Percentiles rank a stretch among this genome's conserved stretches.
Evolutionary conservation across 2,329 filamentous ascomycete species (phyloP).

Genomic region (Colletotrichum sp.): DNA sequence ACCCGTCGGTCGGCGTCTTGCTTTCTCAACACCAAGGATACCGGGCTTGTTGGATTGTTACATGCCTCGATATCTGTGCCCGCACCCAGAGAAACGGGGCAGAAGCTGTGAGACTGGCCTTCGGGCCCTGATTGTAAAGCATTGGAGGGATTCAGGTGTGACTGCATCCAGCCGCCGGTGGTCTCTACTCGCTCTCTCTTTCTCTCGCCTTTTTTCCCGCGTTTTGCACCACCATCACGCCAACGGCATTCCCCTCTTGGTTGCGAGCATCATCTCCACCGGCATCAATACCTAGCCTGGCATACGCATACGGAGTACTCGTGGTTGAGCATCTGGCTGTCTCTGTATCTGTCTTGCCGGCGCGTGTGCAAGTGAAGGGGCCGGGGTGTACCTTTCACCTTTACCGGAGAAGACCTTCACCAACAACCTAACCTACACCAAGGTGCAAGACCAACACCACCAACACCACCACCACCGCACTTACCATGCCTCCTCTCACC

Average conservation of each 20-base stretch:
- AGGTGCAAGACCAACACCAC: neutral
- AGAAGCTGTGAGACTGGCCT: neutral
- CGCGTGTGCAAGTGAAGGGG: neutral
- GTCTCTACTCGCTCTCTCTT: neutral
- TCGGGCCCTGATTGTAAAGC: neutral
- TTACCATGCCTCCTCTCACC: neutral
- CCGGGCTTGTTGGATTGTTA: neutral
- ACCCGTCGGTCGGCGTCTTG: neutral
- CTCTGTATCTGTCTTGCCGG: neutral
- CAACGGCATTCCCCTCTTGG: neutral
- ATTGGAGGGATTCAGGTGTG: neutral
- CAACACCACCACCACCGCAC: neutral
- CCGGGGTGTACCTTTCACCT: neutral
- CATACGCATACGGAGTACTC: neutral
- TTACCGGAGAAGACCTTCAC: neutral
- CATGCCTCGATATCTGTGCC: neutral
- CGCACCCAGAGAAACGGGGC: neutral
- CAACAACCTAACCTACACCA: neutral
- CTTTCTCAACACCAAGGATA: neutral
- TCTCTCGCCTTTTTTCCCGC: neutral
- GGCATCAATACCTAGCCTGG: neutral
- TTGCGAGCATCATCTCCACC: neutral
- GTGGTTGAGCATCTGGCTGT: neutral
- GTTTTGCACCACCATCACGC: conserved; percentile 1
- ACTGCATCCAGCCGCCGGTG: neutral